Conservation (phyloP, 768 basidiomycete genomes). For the Phylloporus sp. region DNA sequence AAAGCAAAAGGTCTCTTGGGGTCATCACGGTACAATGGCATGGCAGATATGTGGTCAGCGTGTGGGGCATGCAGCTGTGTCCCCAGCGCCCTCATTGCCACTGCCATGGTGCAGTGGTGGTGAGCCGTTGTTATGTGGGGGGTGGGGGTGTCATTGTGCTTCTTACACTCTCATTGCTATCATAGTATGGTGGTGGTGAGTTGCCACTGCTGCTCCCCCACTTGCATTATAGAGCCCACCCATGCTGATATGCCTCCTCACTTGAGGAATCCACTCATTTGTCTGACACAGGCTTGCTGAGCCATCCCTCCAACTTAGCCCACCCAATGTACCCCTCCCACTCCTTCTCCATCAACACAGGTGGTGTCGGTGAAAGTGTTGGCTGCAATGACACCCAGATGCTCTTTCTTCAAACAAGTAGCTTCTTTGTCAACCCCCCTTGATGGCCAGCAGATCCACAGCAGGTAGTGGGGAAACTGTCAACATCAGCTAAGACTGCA, state of each 20-base stretch:
- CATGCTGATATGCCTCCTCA: conserved; percentile 64
- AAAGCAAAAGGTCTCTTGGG: no score
- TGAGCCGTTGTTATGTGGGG: no score
- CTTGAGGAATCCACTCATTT: conserved; percentile 76
- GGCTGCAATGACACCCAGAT: conserved; percentile 76
- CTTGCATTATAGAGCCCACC: conserved; percentile 50
- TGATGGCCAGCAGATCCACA: conserved; percentile 4
- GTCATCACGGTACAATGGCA: no score
- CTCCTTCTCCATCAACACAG: conserved; percentile 54
- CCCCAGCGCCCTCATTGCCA: no score
- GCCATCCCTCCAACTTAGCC: no score
- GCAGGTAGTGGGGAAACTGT: conserved; percentile 13
- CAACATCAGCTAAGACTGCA: not conserved
- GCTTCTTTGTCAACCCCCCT: not conserved
- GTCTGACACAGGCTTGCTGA: conserved; percentile 32
- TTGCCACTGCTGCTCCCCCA: no score
- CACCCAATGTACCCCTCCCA: conserved; percentile 21
- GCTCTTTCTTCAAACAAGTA: conserved; percentile 51
- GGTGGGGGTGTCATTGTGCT: no score
- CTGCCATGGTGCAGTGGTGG: no score
- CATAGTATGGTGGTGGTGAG: no score
- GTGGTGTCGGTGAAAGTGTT: conserved; percentile 70
- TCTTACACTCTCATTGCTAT: no score
- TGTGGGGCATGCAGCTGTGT: no score
- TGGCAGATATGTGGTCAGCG: no score